Base-by-base conservation (phyloP, 78 protist species). In the Guillardia theta region DNA sequence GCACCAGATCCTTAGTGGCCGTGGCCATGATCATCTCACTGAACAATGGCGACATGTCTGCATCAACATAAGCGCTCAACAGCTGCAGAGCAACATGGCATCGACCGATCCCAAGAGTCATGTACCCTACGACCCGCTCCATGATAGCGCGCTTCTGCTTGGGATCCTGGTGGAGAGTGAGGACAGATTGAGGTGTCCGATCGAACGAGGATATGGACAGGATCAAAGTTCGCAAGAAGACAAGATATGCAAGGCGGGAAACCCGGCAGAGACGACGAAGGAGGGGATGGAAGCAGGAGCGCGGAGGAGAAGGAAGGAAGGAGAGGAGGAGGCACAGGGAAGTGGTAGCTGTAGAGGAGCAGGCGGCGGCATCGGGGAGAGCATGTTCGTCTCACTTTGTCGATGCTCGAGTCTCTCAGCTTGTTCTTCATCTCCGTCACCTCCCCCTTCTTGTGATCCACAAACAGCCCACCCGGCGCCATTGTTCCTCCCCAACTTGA, bases 1-100 rank as follows among this genome's bases (percentile, higher is more conserved):
- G 96, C 10, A 96, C 98, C 15, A 97, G 54, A 53, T 97, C 97
- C 48, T 94, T 64, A 0, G 97, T 96, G 3, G 93, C 93, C 0
- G 93, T 88, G 0, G 93, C 93, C 93, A 88, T 88, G 1, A 88
- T 88, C 93, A 88, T 88, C 37, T 88, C 93, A 27, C 76, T 48
- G 43, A 88, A 88, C 37, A 88, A 64, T 22, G 93, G 70, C 18
- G 93, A 45, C 93, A 88, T 88, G 93, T 88, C 90, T 37, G 70
- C 70, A 30, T 6, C 27, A 1, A 58, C 39, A 58, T 24, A 58
- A 58, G 6, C 39, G 70, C 21, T 24, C 2, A 30, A 58, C 39
- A 8, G 70, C 4, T 24, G 27, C 4, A 58, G 70, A 58, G 70
- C 2, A 6, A 6, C 39, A 58, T 24, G 70, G 58, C 30, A 50